Conservation (phyloP, 805 yeast genomes). For the Kodamaea kaohsiungensis region DNA sequence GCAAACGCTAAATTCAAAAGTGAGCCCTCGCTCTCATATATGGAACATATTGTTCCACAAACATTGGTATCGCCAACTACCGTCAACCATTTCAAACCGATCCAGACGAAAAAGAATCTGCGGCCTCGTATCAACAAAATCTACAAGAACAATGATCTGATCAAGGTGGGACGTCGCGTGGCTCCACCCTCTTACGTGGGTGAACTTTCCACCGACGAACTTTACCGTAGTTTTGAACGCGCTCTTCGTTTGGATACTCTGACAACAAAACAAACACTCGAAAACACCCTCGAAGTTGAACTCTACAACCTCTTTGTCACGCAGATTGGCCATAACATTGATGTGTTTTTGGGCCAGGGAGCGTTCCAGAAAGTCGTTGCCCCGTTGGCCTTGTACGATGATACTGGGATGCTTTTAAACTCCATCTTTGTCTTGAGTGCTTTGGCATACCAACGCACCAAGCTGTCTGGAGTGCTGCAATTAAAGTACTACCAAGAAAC, state of each 20-base stretch:
- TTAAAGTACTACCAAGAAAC: constrained; percentile 39
- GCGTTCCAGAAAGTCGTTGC: constrained; percentile 33
- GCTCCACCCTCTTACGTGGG: constrained; percentile 12
- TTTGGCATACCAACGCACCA: constrained; percentile 31
- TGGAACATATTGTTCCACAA: neutral
- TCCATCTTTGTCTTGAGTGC: constrained; percentile 40
- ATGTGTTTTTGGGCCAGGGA: constrained; percentile 31
- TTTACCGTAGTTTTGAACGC: constrained; percentile 24
- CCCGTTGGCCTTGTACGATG: constrained; percentile 39
- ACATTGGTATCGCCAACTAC: constrained; percentile 1
- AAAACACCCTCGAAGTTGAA: constrained; percentile 10
- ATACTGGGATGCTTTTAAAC: constrained; percentile 38
- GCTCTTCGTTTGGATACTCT: constrained; percentile 19
- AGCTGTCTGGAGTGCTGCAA: constrained; percentile 18
- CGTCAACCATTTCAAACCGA: constrained; percentile 31
- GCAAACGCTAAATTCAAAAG: constrained; percentile 9
- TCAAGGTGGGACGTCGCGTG: neutral
- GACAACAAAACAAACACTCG: neutral
- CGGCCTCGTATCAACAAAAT: constrained; percentile 40
- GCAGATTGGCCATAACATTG: constrained; percentile 29
- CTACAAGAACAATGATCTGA: constrained; percentile 10
- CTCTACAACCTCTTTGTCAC: constrained; percentile 37
- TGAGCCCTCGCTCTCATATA: constrained; percentile 11
- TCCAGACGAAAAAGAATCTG: constrained; percentile 36
- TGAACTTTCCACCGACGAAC: constrained; percentile 26